Percentiles rank a stretch among this genome's conserved stretches.
Conservation (phyloP, 768 basidiomycete species). For the Cubamyces sp. region DNA sequence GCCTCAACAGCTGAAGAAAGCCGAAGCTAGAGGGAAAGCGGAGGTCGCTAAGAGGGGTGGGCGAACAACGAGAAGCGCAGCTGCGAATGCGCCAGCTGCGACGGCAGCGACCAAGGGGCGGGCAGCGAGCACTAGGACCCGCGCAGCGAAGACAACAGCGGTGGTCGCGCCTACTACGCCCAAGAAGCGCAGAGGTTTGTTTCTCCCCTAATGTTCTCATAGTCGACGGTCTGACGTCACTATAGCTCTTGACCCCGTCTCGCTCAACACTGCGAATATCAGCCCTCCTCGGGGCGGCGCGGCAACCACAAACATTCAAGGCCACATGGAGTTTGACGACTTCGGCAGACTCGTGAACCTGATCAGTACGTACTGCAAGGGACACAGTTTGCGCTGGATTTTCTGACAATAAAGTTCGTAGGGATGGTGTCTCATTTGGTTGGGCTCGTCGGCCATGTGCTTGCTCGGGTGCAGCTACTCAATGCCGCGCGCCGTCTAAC, state of each 20-base stretch:
- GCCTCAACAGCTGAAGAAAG: neutral
- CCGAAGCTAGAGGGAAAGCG: neutral
- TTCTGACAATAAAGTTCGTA: slow-evolving; percentile 30
- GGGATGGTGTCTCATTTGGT: slow-evolving; percentile 64
- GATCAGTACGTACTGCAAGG: slow-evolving; percentile 50
- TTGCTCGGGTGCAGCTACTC: slow-evolving; percentile 70
- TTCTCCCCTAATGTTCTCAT: neutral
- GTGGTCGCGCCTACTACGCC: slow-evolving; percentile 45
- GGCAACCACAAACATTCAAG: neutral
- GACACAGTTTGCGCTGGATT: neutral
- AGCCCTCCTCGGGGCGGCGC: slow-evolving; percentile 28
- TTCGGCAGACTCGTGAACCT: slow-evolving; percentile 46
- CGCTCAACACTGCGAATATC: slow-evolving; percentile 23
- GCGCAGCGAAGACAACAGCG: slow-evolving; percentile 24
- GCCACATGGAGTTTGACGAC: slow-evolving; percentile 31
- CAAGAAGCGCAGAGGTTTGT: slow-evolving; percentile 43
- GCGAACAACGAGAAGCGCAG: slow-evolving; percentile 13
- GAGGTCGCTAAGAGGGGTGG: neutral
- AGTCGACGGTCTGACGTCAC: neutral
- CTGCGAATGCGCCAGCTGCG: slow-evolving; percentile 1
- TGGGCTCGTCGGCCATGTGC: slow-evolving; percentile 66
- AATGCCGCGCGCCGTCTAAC: slow-evolving; percentile 65
- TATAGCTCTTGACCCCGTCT: slow-evolving; percentile 27
- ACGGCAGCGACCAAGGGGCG: neutral
- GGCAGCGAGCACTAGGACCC: slow-evolving; percentile 11